A percentile compares a stretch with the other conserved stretches of the same genome.
phyloP scores from a whole-genome alignment of 306 rosid species.

The Vigna radiata region DNA sequence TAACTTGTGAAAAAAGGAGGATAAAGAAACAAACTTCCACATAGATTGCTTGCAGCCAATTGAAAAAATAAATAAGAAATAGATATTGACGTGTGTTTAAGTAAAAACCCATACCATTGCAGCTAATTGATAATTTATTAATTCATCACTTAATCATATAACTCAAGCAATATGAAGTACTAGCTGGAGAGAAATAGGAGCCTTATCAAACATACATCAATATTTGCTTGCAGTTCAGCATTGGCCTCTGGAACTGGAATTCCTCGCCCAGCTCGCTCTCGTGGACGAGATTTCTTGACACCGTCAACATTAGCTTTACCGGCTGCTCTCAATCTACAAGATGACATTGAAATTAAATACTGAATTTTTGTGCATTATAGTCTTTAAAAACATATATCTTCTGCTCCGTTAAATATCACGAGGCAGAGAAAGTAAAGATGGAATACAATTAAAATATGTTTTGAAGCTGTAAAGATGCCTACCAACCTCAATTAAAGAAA shows the following conservation, averaged over 20 bases:
- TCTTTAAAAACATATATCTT: conserved; percentile 17
- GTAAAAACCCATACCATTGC: not conserved
- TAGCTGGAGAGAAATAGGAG: conserved; percentile 26
- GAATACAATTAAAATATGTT: conserved; percentile 1
- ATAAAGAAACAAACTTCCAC: not conserved
- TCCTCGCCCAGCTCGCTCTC: conserved; percentile 81
- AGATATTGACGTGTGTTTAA: not conserved
- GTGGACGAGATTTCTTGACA: conserved; percentile 80
- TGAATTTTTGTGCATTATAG: conserved; percentile 15
- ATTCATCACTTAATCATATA: not conserved
- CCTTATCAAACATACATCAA: conserved; percentile 71
- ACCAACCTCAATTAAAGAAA: not conserved
- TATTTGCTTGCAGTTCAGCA: conserved; percentile 94
- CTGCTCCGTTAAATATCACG: conserved; percentile 2
- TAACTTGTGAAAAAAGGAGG: not conserved
- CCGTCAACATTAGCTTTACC: conserved; percentile 84
- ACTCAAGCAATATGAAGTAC: conserved; percentile 12
- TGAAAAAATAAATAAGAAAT: conserved; percentile 15
- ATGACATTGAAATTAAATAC: conserved; percentile 49
- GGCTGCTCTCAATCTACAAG: conserved; percentile 84
- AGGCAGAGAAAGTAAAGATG: conserved; percentile 22
- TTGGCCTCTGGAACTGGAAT: conserved; percentile 90
- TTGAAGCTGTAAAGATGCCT: conserved; percentile 3
- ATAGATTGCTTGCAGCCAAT: not conserved
- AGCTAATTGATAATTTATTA: not conserved